Base-by-base conservation (phyloP, 768 basidiomycete genomes). In the Boletus subcaerulescens region DNA sequence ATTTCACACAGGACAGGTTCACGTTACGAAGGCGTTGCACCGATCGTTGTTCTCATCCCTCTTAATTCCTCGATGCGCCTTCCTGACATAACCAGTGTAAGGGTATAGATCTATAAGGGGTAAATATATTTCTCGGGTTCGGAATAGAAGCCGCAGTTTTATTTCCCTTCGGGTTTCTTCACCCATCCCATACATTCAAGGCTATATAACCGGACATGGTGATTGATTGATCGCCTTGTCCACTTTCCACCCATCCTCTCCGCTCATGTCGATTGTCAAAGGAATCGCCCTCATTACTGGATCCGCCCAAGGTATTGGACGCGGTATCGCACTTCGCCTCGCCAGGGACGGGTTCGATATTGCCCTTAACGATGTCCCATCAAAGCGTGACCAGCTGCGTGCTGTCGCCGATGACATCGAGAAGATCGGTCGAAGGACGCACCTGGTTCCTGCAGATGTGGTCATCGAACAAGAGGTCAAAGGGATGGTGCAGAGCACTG, bases 391-490 rank as follows among this genome's bases (percentile, higher is more conserved):
- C 6, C 52, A 65, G 17, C 63, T 81, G 0, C 61, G 65, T 14
- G 48, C 57, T 14, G 58, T 75, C 3, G 62, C 63, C 0, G 17
- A 53, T 0, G 69, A 75, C 24, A 68, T 78, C 12, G 57, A 55
- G 6, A 60, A 62, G 12, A 55, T 54, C 7, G 76, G 76, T 9
- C 60, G 58, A 32, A 62, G 57, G 44, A 59, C 68, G 3, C 40
- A 61, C 7, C 35, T 61, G 20, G 64, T 73, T 2, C 46, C 68
- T 12, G 78, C 67, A 3, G 78, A 82, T 53, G 76, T 83, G 3
- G 61, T 69, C 10, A 40, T 61, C 2, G 80, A 82, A 49, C 59
- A 58, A 1, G 71, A 79, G 9, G 80, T 83, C 2, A 65, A 74
- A 51, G 51, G 26, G 7, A 71, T 81, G 66, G 64, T 84, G 3